Evolutionary conservation across 306 rosid species (phyloP), one percentile per base, ranked within the genome.

Genomic region (Luffa acutangula): DNA sequence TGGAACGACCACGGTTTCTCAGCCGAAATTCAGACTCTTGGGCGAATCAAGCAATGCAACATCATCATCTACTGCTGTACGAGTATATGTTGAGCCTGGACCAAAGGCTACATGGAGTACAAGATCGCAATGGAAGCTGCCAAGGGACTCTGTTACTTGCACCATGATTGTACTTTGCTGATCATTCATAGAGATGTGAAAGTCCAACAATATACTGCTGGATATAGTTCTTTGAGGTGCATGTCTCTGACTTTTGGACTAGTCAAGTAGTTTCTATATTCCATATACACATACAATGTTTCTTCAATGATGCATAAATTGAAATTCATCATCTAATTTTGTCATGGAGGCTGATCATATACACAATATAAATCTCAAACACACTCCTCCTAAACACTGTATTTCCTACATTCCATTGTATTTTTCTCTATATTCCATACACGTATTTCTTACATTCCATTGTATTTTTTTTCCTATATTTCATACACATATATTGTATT

Each of bases 161-260:
- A 95, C 85, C 98, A 95, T 64, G 97, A 95, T 59, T 92, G 98
- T 58, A 85, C 91, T 0, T 97, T 97, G 36, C 81, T 87, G 63
- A 95, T 95, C 34, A 88, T 95, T 17, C 97, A 95, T 60, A 89
- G 98, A 66, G 98, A 95, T 10, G 98, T 95, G 0, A 95, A 95
- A n/a, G 82, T 95, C 97, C 31, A 95, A 95, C 54, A 95, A 95
- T 49, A 95, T 95, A 34, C 80, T 95, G 78, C 84, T 95, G 7
- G 98, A 95, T 70, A 88, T n/a, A 81, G 0, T 83, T 92, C 10
- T 87, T 87, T 53, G 96, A 92, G 69, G 97, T 97, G 4, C 98
- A 95, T 78, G 98, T 95, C 0, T 97, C 98, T 2, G 98, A 95
- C 81, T n/a, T 95, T 95, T 74, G 98, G 98, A 45, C 91, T 95